phyloP scores from a whole-genome alignment of 2,329 filamentous ascomycete species.

The Amesomyces nigricolor region DNA sequence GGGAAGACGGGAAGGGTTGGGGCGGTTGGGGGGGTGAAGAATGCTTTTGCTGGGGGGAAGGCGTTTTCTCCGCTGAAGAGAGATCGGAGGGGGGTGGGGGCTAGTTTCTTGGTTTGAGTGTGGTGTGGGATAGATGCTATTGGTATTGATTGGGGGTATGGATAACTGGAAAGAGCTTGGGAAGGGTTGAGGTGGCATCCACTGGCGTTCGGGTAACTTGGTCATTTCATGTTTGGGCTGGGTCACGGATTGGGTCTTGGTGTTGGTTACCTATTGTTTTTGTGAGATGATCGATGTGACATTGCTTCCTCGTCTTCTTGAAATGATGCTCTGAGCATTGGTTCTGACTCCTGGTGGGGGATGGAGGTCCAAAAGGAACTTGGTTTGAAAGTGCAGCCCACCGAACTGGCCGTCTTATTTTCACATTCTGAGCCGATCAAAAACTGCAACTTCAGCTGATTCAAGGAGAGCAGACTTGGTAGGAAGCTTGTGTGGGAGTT shows the following conservation, averaged over 20 bases:
- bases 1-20: slow-evolving; percentile 31
- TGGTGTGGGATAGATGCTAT: neutral
- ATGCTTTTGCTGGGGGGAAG: slow-evolving; percentile 43
- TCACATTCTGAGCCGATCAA: too few species aligned
- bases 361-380: too few species aligned
- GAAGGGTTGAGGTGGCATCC: neutral
- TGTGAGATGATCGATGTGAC: too few species aligned
- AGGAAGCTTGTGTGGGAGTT: too few species aligned
- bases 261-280: neutral
- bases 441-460: too few species aligned
- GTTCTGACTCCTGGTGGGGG: too few species aligned
- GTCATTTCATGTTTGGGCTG: neutral
- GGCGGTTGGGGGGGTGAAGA: slow-evolving; percentile 36
- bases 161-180: neutral
- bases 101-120: slow-evolving; percentile 52
- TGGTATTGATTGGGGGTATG: neutral
- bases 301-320: too few species aligned
- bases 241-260: neutral
- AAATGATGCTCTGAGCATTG: too few species aligned
- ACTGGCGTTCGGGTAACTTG: neutral
- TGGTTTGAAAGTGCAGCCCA: too few species aligned
- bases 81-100: slow-evolving; percentile 56
- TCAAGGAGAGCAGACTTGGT: too few species aligned
- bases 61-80: slow-evolving; percentile 69
- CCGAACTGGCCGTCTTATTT: too few species aligned